phyloP scores from a whole-genome alignment of 73 alveolate species.

The Tetrahymena borealis region DNA sequence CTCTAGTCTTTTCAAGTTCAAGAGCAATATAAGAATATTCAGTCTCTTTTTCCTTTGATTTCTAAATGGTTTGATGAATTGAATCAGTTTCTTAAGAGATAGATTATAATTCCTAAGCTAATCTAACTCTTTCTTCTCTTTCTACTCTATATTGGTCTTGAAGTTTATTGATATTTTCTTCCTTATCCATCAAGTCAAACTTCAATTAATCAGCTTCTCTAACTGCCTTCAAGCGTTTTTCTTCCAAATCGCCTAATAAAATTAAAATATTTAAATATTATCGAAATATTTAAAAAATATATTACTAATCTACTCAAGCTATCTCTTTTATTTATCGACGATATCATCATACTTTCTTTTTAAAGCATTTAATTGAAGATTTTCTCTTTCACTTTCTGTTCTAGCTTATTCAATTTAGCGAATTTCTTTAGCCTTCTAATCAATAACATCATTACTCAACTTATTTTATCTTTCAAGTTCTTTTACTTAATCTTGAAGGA shows the following conservation, averaged over 20 bases:
- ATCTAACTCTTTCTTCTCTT: neutral
- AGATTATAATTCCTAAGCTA: neutral
- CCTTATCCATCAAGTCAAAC: neutral
- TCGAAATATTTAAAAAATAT: neutral
- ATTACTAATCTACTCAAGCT: neutral
- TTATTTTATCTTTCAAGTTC: neutral
- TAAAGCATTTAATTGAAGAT: neutral
- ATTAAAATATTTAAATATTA: neutral
- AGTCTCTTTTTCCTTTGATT: conserved; percentile 32
- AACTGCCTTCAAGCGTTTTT: neutral
- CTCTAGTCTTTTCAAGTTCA: conserved; percentile 36
- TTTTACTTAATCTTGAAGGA: neutral
- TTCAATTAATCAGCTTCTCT: neutral
- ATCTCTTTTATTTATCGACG: neutral
- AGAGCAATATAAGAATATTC: conserved; percentile 14
- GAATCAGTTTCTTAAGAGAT: neutral
- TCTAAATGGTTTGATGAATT: neutral
- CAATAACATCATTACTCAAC: neutral
- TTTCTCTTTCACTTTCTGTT: neutral
- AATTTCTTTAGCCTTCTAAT: neutral
- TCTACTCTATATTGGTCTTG: neutral
- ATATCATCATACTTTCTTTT: neutral
- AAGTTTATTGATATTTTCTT: neutral
- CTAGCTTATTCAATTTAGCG: neutral
- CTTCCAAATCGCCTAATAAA: neutral